Evolutionary conservation across 495 filamentous ascomycete genomes (phyloP).

Genomic region (Penicilliopsis zonata): DNA sequence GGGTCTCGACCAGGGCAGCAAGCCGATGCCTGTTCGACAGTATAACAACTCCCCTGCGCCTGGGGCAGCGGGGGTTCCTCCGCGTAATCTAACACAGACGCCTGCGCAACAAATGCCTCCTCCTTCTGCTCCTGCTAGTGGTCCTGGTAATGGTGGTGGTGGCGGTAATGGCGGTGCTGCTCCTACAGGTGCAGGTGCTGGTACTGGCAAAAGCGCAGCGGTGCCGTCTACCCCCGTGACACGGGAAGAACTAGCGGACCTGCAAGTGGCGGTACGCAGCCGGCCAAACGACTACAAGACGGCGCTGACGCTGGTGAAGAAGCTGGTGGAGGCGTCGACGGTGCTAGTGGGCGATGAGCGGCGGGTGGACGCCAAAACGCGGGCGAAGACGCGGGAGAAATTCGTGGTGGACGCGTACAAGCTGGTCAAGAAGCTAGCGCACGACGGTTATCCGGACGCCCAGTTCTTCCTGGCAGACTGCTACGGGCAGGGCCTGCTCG

Average conservation of each 20-base stretch:
- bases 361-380: slow-evolving; percentile 62
- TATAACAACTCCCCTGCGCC: slow-evolving; percentile 39
- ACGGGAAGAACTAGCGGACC: slow-evolving; percentile 57
- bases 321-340: slow-evolving; percentile 71
- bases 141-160: too few species aligned
- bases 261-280: slow-evolving; percentile 52
- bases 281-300: slow-evolving; percentile 61
- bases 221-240: slow-evolving; percentile 50
- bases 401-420: slow-evolving; percentile 81
- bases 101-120: slow-evolving; percentile 14
- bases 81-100: slow-evolving; percentile 8
- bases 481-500: slow-evolving; percentile 62
- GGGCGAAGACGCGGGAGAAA: slow-evolving; percentile 66
- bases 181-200: too few species aligned
- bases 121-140: too few species aligned
- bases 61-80: slow-evolving; percentile 18
- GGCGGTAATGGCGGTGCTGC: too few species aligned
- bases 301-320: slow-evolving; percentile 68
- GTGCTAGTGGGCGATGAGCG: slow-evolving; percentile 56
- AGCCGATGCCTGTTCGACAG: slow-evolving; percentile 62
- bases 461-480: slow-evolving; percentile 93
- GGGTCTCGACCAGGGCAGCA: slow-evolving; percentile 49
- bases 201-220: too few species aligned
- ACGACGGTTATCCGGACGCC: slow-evolving; percentile 58
- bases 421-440: slow-evolving; percentile 74